phyloP scores from a whole-genome alignment of 2,329 filamentous ascomycete genomes.

The Phaeosphaeriaceae sp. region DNA sequence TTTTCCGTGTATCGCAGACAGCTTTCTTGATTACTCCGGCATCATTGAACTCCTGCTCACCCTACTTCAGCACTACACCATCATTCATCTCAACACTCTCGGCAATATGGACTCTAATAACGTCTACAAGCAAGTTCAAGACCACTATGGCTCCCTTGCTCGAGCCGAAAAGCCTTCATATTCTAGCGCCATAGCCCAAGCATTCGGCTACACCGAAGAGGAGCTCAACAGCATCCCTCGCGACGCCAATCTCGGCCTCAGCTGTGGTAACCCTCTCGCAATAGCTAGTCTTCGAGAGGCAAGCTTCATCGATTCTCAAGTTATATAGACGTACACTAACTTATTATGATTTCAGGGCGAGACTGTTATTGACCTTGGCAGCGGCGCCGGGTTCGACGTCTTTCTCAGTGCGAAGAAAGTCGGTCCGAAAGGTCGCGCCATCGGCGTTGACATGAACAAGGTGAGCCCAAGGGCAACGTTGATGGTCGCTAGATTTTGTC shows the following conservation, averaged over 20 bases:
- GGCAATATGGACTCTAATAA: too few species aligned
- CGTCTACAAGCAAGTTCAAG: too few species aligned
- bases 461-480: slow-evolving; percentile 34
- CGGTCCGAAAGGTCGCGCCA: slow-evolving; percentile 55
- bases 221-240: slow-evolving; percentile 56
- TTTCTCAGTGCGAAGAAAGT: slow-evolving; percentile 61
- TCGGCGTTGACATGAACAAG: slow-evolving; percentile 68
- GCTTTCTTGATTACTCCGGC: too few species aligned
- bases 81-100: too few species aligned
- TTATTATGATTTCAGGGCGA: slow-evolving; percentile 51
- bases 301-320: too few species aligned
- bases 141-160: too few species aligned
- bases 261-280: slow-evolving; percentile 62
- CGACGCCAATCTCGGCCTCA: slow-evolving; percentile 60
- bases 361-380: slow-evolving; percentile 63
- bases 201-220: slow-evolving; percentile 43
- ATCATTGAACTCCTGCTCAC: too few species aligned
- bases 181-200: slow-evolving; percentile 5
- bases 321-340: too few species aligned
- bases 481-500: slow-evolving; percentile 1
- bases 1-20: too few species aligned
- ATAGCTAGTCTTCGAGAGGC: slow-evolving; percentile 54
- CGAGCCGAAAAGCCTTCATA: too few species aligned
- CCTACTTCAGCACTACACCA: too few species aligned
- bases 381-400: slow-evolving; percentile 64